Conservation (phyloP, 2,329 filamentous ascomycete genomes). For the Paraconiothyrium brasiliense region DNA sequence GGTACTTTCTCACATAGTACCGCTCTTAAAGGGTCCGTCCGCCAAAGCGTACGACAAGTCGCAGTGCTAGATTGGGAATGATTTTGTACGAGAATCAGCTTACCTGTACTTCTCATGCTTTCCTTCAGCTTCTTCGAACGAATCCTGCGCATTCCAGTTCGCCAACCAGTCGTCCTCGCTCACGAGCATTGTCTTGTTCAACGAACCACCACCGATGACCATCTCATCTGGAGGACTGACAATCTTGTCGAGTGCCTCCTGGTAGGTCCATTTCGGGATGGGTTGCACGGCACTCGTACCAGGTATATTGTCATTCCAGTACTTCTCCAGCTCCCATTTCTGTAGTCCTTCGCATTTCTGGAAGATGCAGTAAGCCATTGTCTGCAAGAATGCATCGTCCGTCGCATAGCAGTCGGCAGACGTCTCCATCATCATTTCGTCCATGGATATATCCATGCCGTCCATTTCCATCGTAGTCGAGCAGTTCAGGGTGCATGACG, state of each 20-base stretch:
- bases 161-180: slow-evolving; percentile 9
- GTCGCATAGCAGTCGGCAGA: slow-evolving; percentile 29
- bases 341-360: slow-evolving; percentile 19
- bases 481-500: slow-evolving; percentile 19
- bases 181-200: slow-evolving; percentile 16
- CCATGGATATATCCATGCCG: slow-evolving; percentile 10
- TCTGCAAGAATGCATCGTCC: slow-evolving; percentile 28
- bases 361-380: slow-evolving; percentile 31
- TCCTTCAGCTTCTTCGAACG: slow-evolving; percentile 13
- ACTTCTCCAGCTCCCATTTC: slow-evolving; percentile 28
- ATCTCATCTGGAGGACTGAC: slow-evolving; percentile 9
- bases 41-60: no score
- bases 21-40: no score
- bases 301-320: slow-evolving; percentile 11
- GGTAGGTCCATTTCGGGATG: slow-evolving; percentile 30
- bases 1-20: no score
- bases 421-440: slow-evolving; percentile 22
- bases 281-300: slow-evolving; percentile 19
- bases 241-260: slow-evolving; percentile 18
- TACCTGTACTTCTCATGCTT: slow-evolving; percentile 16
- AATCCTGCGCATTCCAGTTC: slow-evolving; percentile 12
- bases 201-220: background rate
- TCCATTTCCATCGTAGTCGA: slow-evolving; percentile 19
- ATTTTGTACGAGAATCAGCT: background rate
- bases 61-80: background rate